phyloP scores from a whole-genome alignment of 1,284 basidiomycete genomes.

The Clitocybe nebularis region DNA sequence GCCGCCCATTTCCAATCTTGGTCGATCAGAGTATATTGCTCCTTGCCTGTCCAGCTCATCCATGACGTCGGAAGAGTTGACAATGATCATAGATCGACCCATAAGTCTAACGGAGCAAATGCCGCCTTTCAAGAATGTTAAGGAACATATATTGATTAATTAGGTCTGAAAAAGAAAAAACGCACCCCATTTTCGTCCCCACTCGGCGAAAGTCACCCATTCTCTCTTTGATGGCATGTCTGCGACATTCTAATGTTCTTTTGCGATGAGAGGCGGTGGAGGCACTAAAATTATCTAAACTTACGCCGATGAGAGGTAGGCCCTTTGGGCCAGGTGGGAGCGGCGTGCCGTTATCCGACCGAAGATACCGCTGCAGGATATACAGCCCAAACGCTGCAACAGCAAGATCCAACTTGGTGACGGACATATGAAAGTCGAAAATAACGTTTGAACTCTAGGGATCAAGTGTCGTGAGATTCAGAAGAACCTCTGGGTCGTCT shows the following conservation, averaged over 20 bases:
- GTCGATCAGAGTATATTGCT: conserved; percentile 33
- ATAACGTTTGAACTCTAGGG: too few species aligned
- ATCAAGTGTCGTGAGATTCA: not conserved
- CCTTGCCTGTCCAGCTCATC: conserved; percentile 34
- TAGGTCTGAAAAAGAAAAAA: conserved; percentile 4
- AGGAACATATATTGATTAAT: not conserved
- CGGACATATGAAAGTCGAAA: too few species aligned
- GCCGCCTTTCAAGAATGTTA: conserved; percentile 18
- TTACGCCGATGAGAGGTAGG: conserved; percentile 20
- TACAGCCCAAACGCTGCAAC: conserved; percentile 9
- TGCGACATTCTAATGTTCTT: conserved; percentile 30
- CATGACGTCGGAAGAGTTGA: conserved; percentile 31
- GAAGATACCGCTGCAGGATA: conserved; percentile 13
- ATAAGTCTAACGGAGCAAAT: conserved; percentile 27
- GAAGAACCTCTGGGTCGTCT: not conserved
- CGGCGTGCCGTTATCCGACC: not conserved
- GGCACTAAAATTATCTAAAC: conserved; percentile 4
- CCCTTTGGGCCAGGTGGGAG: conserved; percentile 20
- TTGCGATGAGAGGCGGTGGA: not conserved
- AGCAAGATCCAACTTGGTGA: conserved; percentile 10
- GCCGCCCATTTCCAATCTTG: conserved; percentile 30
- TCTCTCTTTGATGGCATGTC: conserved; percentile 35
- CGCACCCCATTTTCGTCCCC: conserved; percentile 40
- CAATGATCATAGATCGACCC: conserved; percentile 34
- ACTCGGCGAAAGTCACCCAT: conserved; percentile 41